A percentile compares a stretch with the other conserved stretches of the same genome.
Conservation (phyloP, 768 basidiomycete genomes). For the Xanthoconium stramineum region DNA sequence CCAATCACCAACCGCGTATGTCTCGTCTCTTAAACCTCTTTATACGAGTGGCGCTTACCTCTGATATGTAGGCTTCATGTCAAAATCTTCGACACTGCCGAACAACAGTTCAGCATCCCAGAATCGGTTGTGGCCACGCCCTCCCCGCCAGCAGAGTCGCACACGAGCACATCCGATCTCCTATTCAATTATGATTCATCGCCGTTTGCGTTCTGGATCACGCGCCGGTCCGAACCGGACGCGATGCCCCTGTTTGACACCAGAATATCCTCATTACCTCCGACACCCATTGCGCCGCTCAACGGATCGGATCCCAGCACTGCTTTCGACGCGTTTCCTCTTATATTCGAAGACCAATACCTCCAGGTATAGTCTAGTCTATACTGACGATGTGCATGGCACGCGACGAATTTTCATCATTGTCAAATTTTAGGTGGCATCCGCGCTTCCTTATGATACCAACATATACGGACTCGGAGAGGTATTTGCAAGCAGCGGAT, state of each 20-base stretch:
- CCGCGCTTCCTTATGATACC: conserved; percentile 57
- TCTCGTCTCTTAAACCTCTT: background rate
- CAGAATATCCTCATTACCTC: conserved; percentile 54
- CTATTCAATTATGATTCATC: conserved; percentile 59
- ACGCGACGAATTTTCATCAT: background rate
- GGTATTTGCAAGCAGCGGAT: conserved; percentile 63
- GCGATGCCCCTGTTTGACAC: conserved; percentile 66
- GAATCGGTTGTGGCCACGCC: conserved; percentile 46
- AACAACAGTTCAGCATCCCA: conserved; percentile 65
- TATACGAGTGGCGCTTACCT: background rate
- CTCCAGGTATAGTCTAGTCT: conserved; percentile 46
- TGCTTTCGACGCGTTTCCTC: conserved; percentile 56
- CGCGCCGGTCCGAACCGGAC: conserved; percentile 55
- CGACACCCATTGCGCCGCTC: conserved; percentile 51
- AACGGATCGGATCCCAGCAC: conserved; percentile 48
- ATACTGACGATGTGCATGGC: background rate
- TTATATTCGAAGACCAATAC: conserved; percentile 78
- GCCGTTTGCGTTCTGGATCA: conserved; percentile 80
- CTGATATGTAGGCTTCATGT: conserved; percentile 51
- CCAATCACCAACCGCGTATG: conserved; percentile 49
- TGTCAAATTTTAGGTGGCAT: conserved; percentile 44
- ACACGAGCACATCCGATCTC: conserved; percentile 49
- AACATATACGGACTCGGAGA: conserved; percentile 82
- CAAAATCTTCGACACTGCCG: conserved; percentile 57
- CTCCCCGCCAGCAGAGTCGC: conserved; percentile 29